Evolutionary conservation across 306 rosid species (phyloP), one percentile per base, ranked within the genome.

Genomic region (Mimosa bimucronata): DNA sequence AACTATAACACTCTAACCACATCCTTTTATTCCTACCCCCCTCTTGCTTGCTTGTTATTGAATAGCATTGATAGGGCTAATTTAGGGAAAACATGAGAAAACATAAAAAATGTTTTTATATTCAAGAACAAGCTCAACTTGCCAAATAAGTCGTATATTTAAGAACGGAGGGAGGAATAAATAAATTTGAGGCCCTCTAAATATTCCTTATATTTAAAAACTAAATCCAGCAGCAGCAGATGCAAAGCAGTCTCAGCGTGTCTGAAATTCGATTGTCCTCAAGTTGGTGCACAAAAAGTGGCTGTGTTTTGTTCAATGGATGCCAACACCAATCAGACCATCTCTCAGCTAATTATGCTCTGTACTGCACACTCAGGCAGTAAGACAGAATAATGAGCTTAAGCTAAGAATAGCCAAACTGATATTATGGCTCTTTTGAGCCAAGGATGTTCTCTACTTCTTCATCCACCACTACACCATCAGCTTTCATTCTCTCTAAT

Each of bases 401-500:
- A 25, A 2, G 31, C 71, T 40, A 60, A 34, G 34, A 18, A 16
- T 37, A 61, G 13, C 37, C 9, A 46, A 58, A 41, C 5, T 26
- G 14, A 46, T 30, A 38, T 61, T 52, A 28, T 70, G 38, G 31
- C 71, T 13, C 37, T 66, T 66, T 74, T 21, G 83, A 77, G 87
- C 81, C 62, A 70, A 86, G 82, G 34, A 87, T 75, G 66, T 73
- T 46, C 73, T 77, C 45, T 26, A 85, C 74, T 75, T 89, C 94
- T 66, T 87, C 83, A 77, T 86, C 86, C 16, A 77, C 62, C 41
- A 79, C 85, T 68, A 89, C 78, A 18, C 84, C 44, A 71, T 88
- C 88, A 75, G 19, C 79, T 83, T 68, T 83, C 89, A 89, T 84
- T 52, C 71, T 79, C 82, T 85, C 80, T 65, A 89, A 73, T 66